Conservation (phyloP, 148 eudicot genomes). For the Nepenthes gracilis region DNA sequence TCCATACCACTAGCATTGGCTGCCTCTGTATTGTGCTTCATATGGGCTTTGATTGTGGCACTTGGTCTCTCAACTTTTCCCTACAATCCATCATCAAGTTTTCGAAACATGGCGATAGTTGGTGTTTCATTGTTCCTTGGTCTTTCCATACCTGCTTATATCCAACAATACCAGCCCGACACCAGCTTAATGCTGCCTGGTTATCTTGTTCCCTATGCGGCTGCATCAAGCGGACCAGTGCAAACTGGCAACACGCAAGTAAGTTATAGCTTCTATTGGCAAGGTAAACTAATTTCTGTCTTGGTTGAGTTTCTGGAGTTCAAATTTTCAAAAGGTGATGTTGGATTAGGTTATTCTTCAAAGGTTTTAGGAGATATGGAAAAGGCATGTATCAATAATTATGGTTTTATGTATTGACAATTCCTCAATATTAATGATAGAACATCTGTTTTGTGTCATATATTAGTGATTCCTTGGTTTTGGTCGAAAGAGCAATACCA, state of each 20-base stretch:
- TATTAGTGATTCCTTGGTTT: too few relatives aligned
- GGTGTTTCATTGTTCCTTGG: constrained; percentile 90
- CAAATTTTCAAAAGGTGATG: too few relatives aligned
- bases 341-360: too few relatives aligned
- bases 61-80: constrained; percentile 71
- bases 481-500: too few relatives aligned
- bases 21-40: constrained; percentile 79
- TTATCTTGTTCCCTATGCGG: constrained; percentile 67
- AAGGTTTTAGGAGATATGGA: too few relatives aligned
- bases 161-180: constrained; percentile 70
- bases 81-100: constrained; percentile 63
- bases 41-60: constrained; percentile 76
- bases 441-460: too few relatives aligned
- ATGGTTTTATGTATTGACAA: too few relatives aligned
- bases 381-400: too few relatives aligned
- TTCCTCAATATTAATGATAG: too few relatives aligned
- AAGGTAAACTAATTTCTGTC: too few relatives aligned
- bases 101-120: constrained; percentile 69
- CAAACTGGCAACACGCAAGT: constrained; percentile 55
- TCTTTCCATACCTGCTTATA: constrained; percentile 76
- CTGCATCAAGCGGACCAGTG: constrained; percentile 83
- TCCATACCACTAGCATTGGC: constrained; percentile 88
- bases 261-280: constrained; percentile 13
- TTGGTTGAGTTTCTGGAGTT: too few relatives aligned
- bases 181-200: constrained; percentile 60